These are phyloP conservation scores for Pleurotus salmoneostramineus DNA, from an alignment of 768 basidiomycete genomes.

Conservation along the genomic window DNA sequence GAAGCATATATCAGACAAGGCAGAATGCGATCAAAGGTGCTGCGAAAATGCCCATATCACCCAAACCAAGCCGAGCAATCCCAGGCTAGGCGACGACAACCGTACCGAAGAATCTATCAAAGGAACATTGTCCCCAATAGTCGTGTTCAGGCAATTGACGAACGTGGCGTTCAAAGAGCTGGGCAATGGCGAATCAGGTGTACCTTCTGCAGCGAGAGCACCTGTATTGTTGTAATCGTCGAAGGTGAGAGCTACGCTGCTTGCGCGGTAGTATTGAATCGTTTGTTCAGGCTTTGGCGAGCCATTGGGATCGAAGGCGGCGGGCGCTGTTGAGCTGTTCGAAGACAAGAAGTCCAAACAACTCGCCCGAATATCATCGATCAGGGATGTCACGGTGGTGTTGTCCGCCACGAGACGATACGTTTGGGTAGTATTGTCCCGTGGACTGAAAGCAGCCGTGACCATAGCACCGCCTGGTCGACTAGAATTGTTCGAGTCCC, in stretches of 20 bases:
- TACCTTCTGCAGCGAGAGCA: conserved; percentile 34
- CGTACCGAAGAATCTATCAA: conserved; percentile 34
- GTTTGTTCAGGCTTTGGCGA: conserved; percentile 45
- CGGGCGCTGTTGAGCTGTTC: conserved; percentile 25
- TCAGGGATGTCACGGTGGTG: conserved; percentile 39
- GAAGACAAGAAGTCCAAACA: conserved; percentile 34
- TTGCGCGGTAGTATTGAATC: conserved; percentile 68
- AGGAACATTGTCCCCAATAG: conserved; percentile 56
- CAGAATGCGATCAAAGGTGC: not conserved
- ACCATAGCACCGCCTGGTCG: conserved; percentile 47
- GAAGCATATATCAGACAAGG: no score
- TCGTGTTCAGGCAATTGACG: conserved; percentile 56
- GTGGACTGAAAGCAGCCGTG: conserved; percentile 41
- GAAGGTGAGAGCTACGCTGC: conserved; percentile 56
- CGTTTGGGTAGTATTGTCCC: conserved; percentile 27
- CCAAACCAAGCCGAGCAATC: conserved; percentile 18
- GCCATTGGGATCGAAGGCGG: conserved; percentile 9
- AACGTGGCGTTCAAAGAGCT: conserved; percentile 43
- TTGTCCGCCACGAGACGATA: conserved; percentile 49
- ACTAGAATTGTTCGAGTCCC: conserved; percentile 34
- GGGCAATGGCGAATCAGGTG: conserved; percentile 48
- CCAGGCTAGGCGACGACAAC: conserved; percentile 15
- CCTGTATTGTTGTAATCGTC: conserved; percentile 68
- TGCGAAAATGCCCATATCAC: conserved; percentile 13
- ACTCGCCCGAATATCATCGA: conserved; percentile 34